Base-by-base conservation (phyloP, 352 stramenopile genomes). In the Phytophthora hibernalis region DNA sequence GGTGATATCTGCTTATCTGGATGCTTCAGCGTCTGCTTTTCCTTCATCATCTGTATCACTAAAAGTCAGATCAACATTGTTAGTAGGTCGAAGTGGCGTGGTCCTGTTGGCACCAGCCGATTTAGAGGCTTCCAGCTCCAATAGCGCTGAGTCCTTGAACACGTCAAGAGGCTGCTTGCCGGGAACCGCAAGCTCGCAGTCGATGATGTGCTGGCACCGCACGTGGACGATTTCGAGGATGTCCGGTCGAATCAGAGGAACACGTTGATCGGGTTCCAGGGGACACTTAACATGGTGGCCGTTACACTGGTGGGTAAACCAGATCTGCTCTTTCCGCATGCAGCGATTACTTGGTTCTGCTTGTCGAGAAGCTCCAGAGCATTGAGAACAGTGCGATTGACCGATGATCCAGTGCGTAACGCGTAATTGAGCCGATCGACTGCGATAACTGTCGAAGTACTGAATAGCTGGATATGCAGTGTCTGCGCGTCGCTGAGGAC, bases 391-490 rank as follows among this genome's bases (percentile, higher is more conserved):
- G 13, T 51, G 10, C 4, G 5, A 15, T 51, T 65, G 2, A 51
- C 18, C 2, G 33, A 22, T 18, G 33, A 33, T 31, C 33, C 45
- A 1, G 57, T 57, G 22, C 20, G 45, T 1, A 57, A 20, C 1
- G 57, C 24, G 26, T 52, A 52, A 8, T 50, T 65, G 12, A 65
- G 45, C 9, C 47, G 47, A 31, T 56, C 57, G 9, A 51, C 45
- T 2, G 13, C 13, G n/a, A 65, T 58, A 1, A 65, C 33, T n/a
- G 33, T 62, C 18, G 9, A 37, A 9, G 43, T n/a, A 12, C 20
- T 26, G 1, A 33, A 0, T 1, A 57, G 5, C 13, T 16, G 11
- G 6, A 51, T 20, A 5, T 20, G 12, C 4, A 35, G 16, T 13
- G 42, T 54, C 15, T 47, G 16, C 15, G 9, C 15, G 2, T 30